Evolutionary conservation across 2,329 filamentous ascomycete species (phyloP).

Genomic region (Colletotrichum australisinense): DNA sequence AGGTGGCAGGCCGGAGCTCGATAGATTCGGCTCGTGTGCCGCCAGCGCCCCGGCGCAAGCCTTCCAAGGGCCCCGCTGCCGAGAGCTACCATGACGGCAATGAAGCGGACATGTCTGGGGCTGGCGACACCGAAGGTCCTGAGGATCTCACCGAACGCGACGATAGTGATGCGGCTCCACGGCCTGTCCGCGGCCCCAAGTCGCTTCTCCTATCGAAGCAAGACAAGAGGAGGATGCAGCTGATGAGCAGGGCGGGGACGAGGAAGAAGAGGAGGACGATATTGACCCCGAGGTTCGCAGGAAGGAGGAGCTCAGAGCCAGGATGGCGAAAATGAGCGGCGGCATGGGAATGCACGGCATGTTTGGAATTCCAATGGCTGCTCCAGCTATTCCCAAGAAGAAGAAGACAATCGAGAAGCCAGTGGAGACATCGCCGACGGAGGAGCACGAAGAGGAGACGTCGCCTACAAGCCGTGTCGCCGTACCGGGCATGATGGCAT

Average conservation of each 20-base stretch:
- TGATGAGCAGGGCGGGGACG: slow-evolving; percentile 70
- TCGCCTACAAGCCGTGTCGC: slow-evolving; percentile 61
- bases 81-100: slow-evolving; percentile 68
- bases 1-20: slow-evolving; percentile 60
- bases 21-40: slow-evolving; percentile 55
- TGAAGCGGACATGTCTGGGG: slow-evolving; percentile 73
- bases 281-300: slow-evolving; percentile 88
- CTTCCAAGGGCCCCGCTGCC: slow-evolving; percentile 56
- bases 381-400: slow-evolving; percentile 63
- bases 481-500: slow-evolving; percentile 67
- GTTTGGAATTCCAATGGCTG: slow-evolving; percentile 79
- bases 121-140: slow-evolving; percentile 71
- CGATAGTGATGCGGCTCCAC: slow-evolving; percentile 74
- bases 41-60: slow-evolving; percentile 62
- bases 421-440: slow-evolving; percentile 44
- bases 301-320: slow-evolving; percentile 87
- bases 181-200: slow-evolving; percentile 48
- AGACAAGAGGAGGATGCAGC: slow-evolving; percentile 53
- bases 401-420: slow-evolving; percentile 61
- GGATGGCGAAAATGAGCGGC: slow-evolving; percentile 99
- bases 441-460: slow-evolving; percentile 56
- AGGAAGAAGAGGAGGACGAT: slow-evolving; percentile 86
- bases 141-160: slow-evolving; percentile 77
- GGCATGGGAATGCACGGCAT: slow-evolving; percentile 97
- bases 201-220: slow-evolving; percentile 47